Evolutionary conservation across 2,329 filamentous ascomycete genomes (phyloP), one percentile per base, ranked within the genome.

Genomic region (Penicillium crustosum): DNA sequence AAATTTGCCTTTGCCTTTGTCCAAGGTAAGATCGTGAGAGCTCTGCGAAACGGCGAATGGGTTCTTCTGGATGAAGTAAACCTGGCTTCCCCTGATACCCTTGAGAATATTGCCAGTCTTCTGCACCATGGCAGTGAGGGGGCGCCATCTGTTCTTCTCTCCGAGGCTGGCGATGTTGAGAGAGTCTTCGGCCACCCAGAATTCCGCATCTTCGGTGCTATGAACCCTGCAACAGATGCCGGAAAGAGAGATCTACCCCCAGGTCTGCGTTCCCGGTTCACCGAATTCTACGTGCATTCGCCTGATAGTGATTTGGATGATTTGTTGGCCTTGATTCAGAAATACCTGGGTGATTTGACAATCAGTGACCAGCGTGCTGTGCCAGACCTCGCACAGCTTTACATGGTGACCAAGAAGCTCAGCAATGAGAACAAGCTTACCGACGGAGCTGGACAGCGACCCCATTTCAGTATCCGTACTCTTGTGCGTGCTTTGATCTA

Each of bases 151-250:
- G 87, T 99, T 45, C 78, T 99, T 5, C 82, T 99, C 8, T 93
- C 93, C 0, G 94, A 99, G 77, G 94, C 92, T 39, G 94, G 94
- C 38, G 92, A 94, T 66, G 91, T 96, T 43, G 91, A 97, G 73
- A 86, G 93, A 63, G 88, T 99, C 36, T 83, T 88, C 60, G 94
- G 93, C 0, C 93, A 99, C 73, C 88, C 91, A 0, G 87, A 96
- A 63, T 99, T 99, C 73, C 87, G 94, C 39, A 90, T 99, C 15
- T 99, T 99, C 70, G 95, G 91, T 51, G 94, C 95, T 29, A 99
- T 99, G 94, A 99, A 99, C 70, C 94, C 94, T 31, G 94, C 94
- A 6, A 99, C 94, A 3, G 94, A 99, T 78, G 87, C 97, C 55
- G 94, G 95, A 60, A 99, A 99, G 77, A 88, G 93, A 55, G 94